These are phyloP conservation scores for Neofusicoccum laricinum DNA, from an alignment of 2,329 filamentous ascomycete genomes.

Conservation along the genomic window DNA sequence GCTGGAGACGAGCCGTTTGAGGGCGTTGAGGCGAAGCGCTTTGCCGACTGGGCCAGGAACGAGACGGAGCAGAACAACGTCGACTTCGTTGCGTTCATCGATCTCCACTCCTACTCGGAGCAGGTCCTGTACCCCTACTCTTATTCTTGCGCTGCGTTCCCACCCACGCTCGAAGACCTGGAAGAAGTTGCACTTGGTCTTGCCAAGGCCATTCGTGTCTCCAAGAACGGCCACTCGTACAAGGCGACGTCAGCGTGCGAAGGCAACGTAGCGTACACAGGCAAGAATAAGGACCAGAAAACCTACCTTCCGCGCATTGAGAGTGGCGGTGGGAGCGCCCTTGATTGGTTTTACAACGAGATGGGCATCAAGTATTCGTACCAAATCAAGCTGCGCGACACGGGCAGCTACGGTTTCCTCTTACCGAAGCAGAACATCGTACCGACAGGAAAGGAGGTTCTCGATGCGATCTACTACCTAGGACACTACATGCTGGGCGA, in stretches of 20 bases:
- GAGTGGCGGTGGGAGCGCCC: conserved; percentile 75
- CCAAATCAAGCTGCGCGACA: conserved; percentile 91
- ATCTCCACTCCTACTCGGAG: conserved; percentile 93
- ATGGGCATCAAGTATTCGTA: conserved; percentile 80
- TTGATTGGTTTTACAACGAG: conserved; percentile 96
- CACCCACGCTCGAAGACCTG: conserved; percentile 86
- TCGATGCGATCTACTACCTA: conserved; percentile 79
- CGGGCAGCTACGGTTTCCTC: conserved; percentile 90
- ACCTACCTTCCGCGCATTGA: conserved; percentile 59
- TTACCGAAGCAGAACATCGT: conserved; percentile 83
- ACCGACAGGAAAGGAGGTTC: conserved; percentile 83
- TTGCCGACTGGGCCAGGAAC: conserved; percentile 81
- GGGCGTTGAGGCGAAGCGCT: conserved; percentile 69
- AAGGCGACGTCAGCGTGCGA: conserved; percentile 80
- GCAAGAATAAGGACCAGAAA: conserved; percentile 31
- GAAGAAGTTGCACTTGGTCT: conserved; percentile 86
- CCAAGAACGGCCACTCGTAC: conserved; percentile 63
- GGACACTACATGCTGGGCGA: conserved; percentile 69
- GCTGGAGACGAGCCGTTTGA: conserved; percentile 81
- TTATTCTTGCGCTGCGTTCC: conserved; percentile 73
- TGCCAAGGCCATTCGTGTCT: conserved; percentile 82
- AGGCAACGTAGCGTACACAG: conserved; percentile 58
- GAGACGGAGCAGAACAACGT: conserved; percentile 69
- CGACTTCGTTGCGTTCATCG: conserved; percentile 79
- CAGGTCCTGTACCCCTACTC: conserved; percentile 91